Evolutionary conservation across 164 flowering plant species (phyloP), one percentile per base, ranked within the genome.

Genomic region (Chimonanthus salicifolius): DNA sequence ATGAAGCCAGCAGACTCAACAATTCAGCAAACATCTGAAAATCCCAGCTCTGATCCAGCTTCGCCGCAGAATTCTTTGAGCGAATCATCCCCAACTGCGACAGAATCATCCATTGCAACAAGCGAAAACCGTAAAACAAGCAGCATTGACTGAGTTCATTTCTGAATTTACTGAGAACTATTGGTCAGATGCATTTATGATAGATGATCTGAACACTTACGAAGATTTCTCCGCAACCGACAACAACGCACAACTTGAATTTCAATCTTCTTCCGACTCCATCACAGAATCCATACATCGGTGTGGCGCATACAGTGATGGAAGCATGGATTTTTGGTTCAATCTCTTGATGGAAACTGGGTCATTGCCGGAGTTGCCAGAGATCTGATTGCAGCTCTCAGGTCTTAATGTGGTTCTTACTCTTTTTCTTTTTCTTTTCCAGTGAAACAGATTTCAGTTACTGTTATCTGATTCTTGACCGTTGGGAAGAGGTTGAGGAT

Each of bases 251-350:
- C 68, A 66, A 66, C 60, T 70, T 64, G 75, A 81, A 58, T 62
- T 64, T 46, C 75, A 80, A 16, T 46, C 33, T 65, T 73, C 69
- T 33, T 33, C 64, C 0, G 16, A 6, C 18, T 13, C 33, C 9
- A 58, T 2, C 21, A 10, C 9, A 2, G 62, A 71, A 62, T 43
- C 72, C 47, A 20, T 33, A 6, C 20, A 62, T 51, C 4, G 7
- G 5, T 70, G 13, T 47, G 68, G 47, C 46, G 67, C 47, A 1
- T 73, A 62, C 62, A 48, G 62, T 45, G 64, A 78, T 58, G 80
- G 74, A 13, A 76, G 71, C 73, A 78, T 81, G 88, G 89, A 85
- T 71, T 90, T 85, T 77, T 90, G 90, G 92, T 80, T 75, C 69
- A 80, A 87, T 68, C 70, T 86, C 18, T 82, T 86, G 62, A 74